A percentile compares a stretch with the other conserved stretches of the same genome.
Conservation (phyloP, 768 basidiomycete genomes). For the Exidia glandulosa region DNA sequence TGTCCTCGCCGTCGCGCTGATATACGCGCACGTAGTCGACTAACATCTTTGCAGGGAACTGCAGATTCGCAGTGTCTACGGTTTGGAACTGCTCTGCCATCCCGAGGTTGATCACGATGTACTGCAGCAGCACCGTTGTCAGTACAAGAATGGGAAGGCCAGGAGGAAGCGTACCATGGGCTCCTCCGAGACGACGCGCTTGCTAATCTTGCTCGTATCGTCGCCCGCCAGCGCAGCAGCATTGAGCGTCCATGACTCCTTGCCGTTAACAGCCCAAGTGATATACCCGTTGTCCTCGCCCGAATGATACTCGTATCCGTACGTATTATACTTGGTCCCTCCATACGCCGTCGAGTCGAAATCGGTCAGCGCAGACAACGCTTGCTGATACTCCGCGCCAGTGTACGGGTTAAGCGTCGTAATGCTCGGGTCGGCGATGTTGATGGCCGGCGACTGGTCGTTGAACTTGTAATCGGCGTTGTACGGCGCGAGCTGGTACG, state of each 20-base stretch:
- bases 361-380: conserved; percentile 51
- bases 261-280: conserved; percentile 66
- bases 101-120: conserved; percentile 76
- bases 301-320: neutral
- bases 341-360: conserved; percentile 47
- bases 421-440: conserved; percentile 37
- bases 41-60: conserved; percentile 66
- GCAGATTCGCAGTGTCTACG: conserved; percentile 60
- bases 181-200: conserved; percentile 73
- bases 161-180: conserved; percentile 58
- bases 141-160: conserved; percentile 32
- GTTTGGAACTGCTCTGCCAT: conserved; percentile 71
- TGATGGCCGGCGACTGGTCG: conserved; percentile 38
- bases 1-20: conserved; percentile 56
- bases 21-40: conserved; percentile 90
- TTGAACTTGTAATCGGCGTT: conserved; percentile 56
- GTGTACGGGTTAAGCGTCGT: conserved; percentile 56
- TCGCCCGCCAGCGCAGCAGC: conserved; percentile 60
- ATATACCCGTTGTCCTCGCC: conserved; percentile 52
- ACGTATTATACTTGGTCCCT: conserved; percentile 42
- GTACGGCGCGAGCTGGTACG: conserved; percentile 71
- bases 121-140: conserved; percentile 30
- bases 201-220: conserved; percentile 39
- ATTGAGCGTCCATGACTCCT: conserved; percentile 61
- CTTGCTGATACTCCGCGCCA: conserved; percentile 67